Conservation (phyloP, 106 monocot genomes). For the Iris macrosiphon region DNA sequence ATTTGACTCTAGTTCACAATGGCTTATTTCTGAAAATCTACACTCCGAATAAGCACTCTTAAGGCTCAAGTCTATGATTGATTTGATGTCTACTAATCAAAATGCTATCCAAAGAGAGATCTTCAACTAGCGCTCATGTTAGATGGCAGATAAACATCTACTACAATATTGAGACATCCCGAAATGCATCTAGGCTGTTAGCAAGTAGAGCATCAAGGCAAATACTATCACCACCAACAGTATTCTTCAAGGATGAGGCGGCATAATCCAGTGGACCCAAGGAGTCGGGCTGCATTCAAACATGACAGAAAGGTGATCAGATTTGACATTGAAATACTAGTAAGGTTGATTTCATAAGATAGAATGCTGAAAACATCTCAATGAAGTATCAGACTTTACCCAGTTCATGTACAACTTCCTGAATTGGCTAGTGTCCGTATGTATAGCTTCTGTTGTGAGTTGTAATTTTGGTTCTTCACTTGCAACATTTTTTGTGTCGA, state of each 20-base stretch:
- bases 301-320: slow-evolving; percentile 1
- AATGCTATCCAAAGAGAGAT: neutral
- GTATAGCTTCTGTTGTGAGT: slow-evolving; percentile 11
- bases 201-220: slow-evolving; percentile 19
- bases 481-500: neutral
- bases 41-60: too few species aligned
- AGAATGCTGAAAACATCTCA: neutral
- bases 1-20: too few species aligned
- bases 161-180: slow-evolving; percentile 31
- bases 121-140: neutral
- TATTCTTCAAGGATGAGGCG: slow-evolving; percentile 25
- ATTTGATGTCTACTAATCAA: too few species aligned
- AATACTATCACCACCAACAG: slow-evolving; percentile 24
- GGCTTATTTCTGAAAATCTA: too few species aligned
- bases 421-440: slow-evolving; percentile 4
- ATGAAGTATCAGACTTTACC: slow-evolving; percentile 12
- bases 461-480: slow-evolving; percentile 12
- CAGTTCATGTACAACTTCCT: slow-evolving; percentile 14
- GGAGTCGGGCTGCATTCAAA: slow-evolving; percentile 33
- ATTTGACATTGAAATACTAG: neutral
- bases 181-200: slow-evolving; percentile 43
- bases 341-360: neutral
- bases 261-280: slow-evolving; percentile 15
- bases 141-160: neutral
- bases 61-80: too few species aligned